These are phyloP conservation scores for Triticum monococcum DNA, from an alignment of 176 grass and related monocot genomes.

Conservation along the genomic window DNA sequence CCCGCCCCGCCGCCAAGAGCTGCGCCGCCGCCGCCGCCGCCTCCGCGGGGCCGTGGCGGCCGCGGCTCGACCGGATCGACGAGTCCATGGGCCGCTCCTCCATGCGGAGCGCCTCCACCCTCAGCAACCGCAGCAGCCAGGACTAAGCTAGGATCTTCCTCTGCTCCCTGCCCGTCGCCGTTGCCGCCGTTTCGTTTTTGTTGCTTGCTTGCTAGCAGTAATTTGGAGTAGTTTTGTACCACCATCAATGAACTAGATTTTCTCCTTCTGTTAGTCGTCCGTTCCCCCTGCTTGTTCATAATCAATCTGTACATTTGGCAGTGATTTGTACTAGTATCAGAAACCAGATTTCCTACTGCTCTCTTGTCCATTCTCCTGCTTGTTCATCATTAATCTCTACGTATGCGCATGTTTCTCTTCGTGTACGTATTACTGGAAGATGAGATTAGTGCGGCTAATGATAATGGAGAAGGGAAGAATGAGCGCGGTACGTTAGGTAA, in stretches of 20 bases:
- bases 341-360: too few relatives aligned
- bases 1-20: not conserved
- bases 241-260: not conserved
- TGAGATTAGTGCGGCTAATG: not conserved
- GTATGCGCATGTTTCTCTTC: too few relatives aligned
- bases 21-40: not conserved
- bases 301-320: not conserved
- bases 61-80: conserved; percentile 66
- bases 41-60: conserved; percentile 36
- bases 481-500: not conserved
- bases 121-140: conserved; percentile 29
- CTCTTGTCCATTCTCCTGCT: too few relatives aligned
- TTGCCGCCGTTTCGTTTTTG: not conserved
- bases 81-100: conserved; percentile 59
- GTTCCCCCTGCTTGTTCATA: not conserved
- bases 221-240: not conserved
- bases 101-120: conserved; percentile 42
- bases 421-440: too few relatives aligned
- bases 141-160: not conserved
- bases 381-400: too few relatives aligned
- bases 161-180: not conserved
- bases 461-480: not conserved
- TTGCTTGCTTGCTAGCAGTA: not conserved
- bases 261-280: not conserved
- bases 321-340: not conserved